Base-by-base conservation (phyloP, 2,329 filamentous ascomycete species). In the Fusarium sp. region DNA sequence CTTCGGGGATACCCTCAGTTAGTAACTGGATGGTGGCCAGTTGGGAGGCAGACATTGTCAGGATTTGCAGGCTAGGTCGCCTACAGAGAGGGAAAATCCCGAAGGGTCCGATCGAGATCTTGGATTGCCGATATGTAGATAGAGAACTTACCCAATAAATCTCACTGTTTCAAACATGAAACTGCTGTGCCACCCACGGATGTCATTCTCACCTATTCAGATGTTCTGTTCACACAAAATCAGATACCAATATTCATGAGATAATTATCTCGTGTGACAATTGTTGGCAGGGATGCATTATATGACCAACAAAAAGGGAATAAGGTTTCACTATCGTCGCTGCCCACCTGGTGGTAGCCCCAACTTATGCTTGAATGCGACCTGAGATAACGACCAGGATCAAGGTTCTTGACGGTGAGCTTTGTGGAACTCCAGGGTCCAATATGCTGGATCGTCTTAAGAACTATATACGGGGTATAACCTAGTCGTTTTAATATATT, bases 11-110 rank as follows among this genome's bases (percentile, higher is more conserved):
- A 38, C 18, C 18, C 34, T 38, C 34, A 38, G 6, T 12, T 4
- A 9, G 34, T 38, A n/a, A 38, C 34, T 38, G 18, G 34, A 11
- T 38, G 16, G 34, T 76, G 74, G 62, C 74, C 73, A 76, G 71
- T 72, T 71, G 64, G 62, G 69, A 50, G 44, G 29, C 51, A 60
- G 44, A 40, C 16, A 67, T 57, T 63, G 45, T 45, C 50, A 52
- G 64, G 50, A 24, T 45, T 43, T 51, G 49, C 56, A 42, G 51
- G 64, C 65, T 60, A 70, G 60, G 57, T 63, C 52, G 59, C 46
- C 70, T 72, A 75, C 72, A 75, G 72, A 73, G 63, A 68, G 64
- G 59, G 49, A 75, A 75, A 75, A 71, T 54, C 66, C 57, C 54
- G 61, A 62, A 63, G 55, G 61, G 63, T 25, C 5, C 24, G 16